These are phyloP conservation scores for Xylaria scruposa DNA, from an alignment of 495 filamentous ascomycete species.

Conservation along the genomic window DNA sequence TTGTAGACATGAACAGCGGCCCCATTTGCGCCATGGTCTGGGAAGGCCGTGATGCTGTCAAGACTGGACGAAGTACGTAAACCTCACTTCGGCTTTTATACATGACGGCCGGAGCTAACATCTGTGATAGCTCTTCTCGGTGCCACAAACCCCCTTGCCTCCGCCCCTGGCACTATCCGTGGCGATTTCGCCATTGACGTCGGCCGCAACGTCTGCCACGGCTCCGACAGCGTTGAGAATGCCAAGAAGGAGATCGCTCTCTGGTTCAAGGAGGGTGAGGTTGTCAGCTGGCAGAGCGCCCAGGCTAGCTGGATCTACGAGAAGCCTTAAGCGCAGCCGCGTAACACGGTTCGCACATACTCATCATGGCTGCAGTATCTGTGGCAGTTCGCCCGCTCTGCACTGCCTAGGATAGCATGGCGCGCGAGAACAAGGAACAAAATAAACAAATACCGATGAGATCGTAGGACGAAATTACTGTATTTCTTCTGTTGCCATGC, in stretches of 20 bases:
- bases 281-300: constrained; percentile 78
- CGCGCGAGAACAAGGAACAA: not conserved
- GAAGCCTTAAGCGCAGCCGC: constrained; percentile 55
- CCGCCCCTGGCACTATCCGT: constrained; percentile 94
- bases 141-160: constrained; percentile 96
- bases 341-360: constrained; percentile 15
- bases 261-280: constrained; percentile 90
- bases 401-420: not conserved
- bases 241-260: constrained; percentile 99
- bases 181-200: constrained; percentile 66
- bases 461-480: not conserved
- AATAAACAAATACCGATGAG: not conserved
- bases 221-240: constrained; percentile 96
- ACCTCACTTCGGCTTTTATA: not conserved
- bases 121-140: constrained; percentile 75
- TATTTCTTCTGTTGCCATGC: not conserved
- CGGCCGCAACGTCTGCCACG: constrained; percentile 99
- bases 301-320: constrained; percentile 95
- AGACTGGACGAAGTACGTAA: constrained; percentile 86
- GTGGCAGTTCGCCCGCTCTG: not conserved
- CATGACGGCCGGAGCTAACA: constrained; percentile 27
- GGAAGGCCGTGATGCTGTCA: constrained; percentile 96
- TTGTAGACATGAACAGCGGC: constrained; percentile 91
- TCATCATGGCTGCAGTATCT: not conserved
- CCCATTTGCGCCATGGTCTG: constrained; percentile 99